Evolutionary conservation across 75 land plant genomes (phyloP).

Genomic region (Chamaecyparis obtusa): DNA sequence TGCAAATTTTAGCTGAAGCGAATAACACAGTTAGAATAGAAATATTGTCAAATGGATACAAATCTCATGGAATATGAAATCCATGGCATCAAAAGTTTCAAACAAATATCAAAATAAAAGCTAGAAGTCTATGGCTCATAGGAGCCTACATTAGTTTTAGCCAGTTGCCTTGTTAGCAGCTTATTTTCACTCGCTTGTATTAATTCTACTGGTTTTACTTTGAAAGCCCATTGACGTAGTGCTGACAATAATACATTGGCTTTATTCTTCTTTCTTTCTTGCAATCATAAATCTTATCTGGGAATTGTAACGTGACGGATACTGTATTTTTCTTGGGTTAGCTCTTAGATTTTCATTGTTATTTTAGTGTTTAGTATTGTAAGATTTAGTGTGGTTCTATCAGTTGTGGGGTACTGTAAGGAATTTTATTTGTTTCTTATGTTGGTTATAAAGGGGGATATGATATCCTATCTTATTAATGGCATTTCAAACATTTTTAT

Average conservation of each 20-base stretch:
- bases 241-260: not conserved
- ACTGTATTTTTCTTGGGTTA: not conserved
- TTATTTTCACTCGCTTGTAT: not conserved
- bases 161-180: not conserved
- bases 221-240: not conserved
- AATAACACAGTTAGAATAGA: no score
- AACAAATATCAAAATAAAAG: no score
- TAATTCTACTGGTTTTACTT: not conserved
- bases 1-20: no score
- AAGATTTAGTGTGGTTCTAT: not conserved
- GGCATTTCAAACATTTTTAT: not conserved
- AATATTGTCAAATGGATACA: no score
- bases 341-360: not conserved
- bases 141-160: not conserved
- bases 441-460: not conserved
- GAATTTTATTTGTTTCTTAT: not conserved
- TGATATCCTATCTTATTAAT: not conserved
- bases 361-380: not conserved
- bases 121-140: no score
- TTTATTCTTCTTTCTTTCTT: not conserved
- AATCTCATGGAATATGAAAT: no score
- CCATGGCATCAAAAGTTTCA: no score
- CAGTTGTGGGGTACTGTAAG: not conserved
- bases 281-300: not conserved
- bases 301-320: not conserved